These are phyloP conservation scores for Microbotryum silenes-acaulis DNA, from an alignment of 1,284 basidiomycete genomes.

Conservation along the genomic window DNA sequence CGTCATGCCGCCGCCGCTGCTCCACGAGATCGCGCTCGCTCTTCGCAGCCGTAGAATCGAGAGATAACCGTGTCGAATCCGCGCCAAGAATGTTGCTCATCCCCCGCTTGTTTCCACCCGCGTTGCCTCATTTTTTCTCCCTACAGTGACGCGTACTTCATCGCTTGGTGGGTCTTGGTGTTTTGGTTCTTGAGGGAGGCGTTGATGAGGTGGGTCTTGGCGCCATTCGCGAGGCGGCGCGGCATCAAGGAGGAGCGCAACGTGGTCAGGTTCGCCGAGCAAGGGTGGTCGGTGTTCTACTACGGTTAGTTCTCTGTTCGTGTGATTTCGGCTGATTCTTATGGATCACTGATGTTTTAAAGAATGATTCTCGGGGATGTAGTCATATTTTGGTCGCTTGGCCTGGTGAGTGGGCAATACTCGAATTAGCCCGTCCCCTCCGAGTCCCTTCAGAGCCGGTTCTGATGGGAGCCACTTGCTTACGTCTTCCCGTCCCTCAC, in stretches of 20 bases:
- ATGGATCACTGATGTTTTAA: neutral
- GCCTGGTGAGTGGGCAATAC: constrained; percentile 58
- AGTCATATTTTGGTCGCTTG: constrained; percentile 61
- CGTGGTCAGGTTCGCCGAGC: constrained; percentile 83
- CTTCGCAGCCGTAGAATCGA: neutral
- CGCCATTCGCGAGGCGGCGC: constrained; percentile 68
- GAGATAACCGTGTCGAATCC: neutral
- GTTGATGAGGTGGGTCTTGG: constrained; percentile 60
- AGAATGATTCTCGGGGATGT: neutral
- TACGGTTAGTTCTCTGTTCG: constrained; percentile 43
- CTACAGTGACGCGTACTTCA: constrained; percentile 50
- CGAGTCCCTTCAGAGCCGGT: neutral
- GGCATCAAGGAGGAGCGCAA: constrained; percentile 40
- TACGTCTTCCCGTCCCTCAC: neutral
- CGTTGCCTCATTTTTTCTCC: neutral
- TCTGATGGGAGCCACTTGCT: neutral
- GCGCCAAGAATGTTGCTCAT: neutral
- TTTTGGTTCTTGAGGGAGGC: constrained; percentile 74
- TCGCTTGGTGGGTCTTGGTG: constrained; percentile 63
- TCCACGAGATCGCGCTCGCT: neutral
- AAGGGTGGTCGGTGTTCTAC: constrained; percentile 82
- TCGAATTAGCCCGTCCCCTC: constrained; percentile 15
- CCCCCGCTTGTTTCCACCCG: neutral
- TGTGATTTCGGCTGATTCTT: neutral
- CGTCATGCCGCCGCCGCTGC: neutral